Conservation (phyloP, 2,329 filamentous ascomycete genomes). For the Fusarium bulbicola region DNA sequence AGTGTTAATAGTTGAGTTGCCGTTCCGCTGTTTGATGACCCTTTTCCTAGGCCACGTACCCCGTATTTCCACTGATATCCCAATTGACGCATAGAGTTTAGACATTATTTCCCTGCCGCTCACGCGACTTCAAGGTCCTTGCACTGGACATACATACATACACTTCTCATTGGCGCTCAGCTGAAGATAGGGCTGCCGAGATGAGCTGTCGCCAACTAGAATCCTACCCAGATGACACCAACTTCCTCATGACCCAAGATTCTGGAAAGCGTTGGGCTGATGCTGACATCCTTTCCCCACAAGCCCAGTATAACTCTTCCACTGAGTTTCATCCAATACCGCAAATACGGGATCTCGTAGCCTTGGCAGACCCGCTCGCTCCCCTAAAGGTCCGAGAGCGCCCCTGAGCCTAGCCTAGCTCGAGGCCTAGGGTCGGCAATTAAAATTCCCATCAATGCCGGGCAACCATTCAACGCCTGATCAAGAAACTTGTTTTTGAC, state of each 20-base stretch:
- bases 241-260: background rate
- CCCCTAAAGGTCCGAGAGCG: background rate
- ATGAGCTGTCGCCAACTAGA: background rate
- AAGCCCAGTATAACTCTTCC: background rate
- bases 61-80: background rate
- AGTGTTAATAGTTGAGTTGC: background rate
- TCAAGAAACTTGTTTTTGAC: background rate
- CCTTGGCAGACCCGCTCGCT: background rate
- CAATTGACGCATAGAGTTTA: background rate
- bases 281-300: background rate
- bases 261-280: background rate
- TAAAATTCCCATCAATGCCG: background rate
- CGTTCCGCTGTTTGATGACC: background rate
- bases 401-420: background rate
- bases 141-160: fast-evolving
- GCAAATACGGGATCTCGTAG: background rate
- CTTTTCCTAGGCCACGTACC: background rate
- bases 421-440: background rate
- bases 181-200: background rate
- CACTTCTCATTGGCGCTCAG: background rate
- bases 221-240: background rate
- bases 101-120: background rate
- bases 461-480: background rate
- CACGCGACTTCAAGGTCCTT: background rate
- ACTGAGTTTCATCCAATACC: background rate